These are phyloP conservation scores for Phaseolus coccineus DNA, from an alignment of 331 rosid species.

Conservation along the genomic window DNA sequence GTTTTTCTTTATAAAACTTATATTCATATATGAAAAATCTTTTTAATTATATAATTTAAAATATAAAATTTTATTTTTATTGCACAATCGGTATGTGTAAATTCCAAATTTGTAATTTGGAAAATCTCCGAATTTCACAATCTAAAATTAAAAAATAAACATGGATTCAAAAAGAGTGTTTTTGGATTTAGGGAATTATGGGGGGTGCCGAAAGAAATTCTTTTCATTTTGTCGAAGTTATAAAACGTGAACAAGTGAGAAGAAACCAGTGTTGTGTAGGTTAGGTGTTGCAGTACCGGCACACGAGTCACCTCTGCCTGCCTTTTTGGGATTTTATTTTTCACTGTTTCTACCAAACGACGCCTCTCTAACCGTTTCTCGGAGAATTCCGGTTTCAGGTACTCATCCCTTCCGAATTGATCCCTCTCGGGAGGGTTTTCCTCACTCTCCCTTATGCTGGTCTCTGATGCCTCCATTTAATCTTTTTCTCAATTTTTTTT, in stretches of 20 bases:
- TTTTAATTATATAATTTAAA: too few relatives aligned
- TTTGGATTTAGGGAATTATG: too few relatives aligned
- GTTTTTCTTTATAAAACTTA: too few relatives aligned
- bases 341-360: constrained; percentile 16
- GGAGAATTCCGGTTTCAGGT: constrained; percentile 33
- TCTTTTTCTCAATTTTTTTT: too few relatives aligned
- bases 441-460: not conserved
- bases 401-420: not conserved
- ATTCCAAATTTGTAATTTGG: too few relatives aligned
- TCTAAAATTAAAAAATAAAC: too few relatives aligned
- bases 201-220: not conserved
- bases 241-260: not conserved
- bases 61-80: too few relatives aligned
- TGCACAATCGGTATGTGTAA: too few relatives aligned
- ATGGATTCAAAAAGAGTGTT: too few relatives aligned
- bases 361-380: not conserved
- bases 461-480: constrained; percentile 3
- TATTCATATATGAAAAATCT: too few relatives aligned
- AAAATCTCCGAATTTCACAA: too few relatives aligned
- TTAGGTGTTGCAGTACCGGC: constrained; percentile 36
- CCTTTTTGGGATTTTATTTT: constrained; percentile 3
- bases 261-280: not conserved
- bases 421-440: not conserved
- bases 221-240: not conserved
- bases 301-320: constrained; percentile 35